phyloP scores from a whole-genome alignment of 1,284 basidiomycete species.

The Puccinia hordei region DNA sequence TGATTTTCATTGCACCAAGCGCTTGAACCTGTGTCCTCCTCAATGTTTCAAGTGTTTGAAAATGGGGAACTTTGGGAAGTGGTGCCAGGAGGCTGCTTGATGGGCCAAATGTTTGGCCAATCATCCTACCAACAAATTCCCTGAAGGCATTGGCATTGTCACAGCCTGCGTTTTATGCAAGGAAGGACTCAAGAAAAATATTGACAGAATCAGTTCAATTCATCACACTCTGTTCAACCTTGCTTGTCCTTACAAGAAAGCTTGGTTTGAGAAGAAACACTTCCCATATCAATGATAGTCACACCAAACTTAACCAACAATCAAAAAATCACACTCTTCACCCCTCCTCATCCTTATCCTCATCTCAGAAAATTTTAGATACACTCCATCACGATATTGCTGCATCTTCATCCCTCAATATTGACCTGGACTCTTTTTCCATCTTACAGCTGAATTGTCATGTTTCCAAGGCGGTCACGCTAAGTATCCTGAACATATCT shows the following conservation, averaged over 20 bases:
- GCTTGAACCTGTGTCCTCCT: background rate
- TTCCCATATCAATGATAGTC: background rate
- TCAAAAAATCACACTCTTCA: no score
- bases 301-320: background rate
- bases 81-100: background rate
- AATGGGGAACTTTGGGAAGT: background rate
- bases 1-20: background rate
- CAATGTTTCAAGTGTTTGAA: constrained; percentile 21
- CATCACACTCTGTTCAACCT: background rate
- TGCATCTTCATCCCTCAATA: background rate
- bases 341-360: no score
- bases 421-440: background rate
- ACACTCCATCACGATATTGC: background rate
- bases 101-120: constrained; percentile 8
- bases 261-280: background rate
- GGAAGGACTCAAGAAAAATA: background rate
- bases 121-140: constrained; percentile 6
- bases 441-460: background rate
- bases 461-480: background rate
- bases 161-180: background rate
- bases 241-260: background rate
- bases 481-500: background rate
- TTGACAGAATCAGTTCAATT: background rate
- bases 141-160: background rate
- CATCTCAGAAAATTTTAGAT: no score